These are phyloP conservation scores for Hericium erinaceus DNA, from an alignment of 768 basidiomycete genomes.

Conservation along the genomic window DNA sequence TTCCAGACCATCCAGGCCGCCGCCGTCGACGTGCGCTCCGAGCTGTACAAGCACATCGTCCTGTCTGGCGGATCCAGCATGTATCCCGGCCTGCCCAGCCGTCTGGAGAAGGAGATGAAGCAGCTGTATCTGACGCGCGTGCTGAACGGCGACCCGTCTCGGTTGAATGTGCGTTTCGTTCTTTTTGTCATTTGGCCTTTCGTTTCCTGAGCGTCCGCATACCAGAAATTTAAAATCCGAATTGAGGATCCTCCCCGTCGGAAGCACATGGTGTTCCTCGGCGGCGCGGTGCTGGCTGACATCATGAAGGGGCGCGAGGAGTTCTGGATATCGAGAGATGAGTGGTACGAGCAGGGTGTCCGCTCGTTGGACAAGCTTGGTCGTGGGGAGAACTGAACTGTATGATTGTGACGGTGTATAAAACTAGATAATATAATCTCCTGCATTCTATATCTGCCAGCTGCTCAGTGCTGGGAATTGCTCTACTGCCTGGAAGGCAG, in stretches of 20 bases:
- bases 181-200: background rate
- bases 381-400: conserved; percentile 37
- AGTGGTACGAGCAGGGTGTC: conserved; percentile 90
- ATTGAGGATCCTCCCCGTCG: conserved; percentile 97
- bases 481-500: too few species aligned
- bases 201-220: background rate
- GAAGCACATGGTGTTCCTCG: conserved; percentile 99
- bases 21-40: conserved; percentile 79
- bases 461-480: too few species aligned
- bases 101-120: conserved; percentile 99
- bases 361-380: conserved; percentile 81
- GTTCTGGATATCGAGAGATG: conserved; percentile 92
- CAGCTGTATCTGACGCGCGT: conserved; percentile 95
- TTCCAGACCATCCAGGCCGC: conserved; percentile 93
- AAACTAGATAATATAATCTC: conserved; percentile 1
- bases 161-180: conserved; percentile 65
- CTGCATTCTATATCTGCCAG: background rate
- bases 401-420: conserved; percentile 3
- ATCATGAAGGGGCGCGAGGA: conserved; percentile 94
- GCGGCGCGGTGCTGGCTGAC: conserved; percentile 95
- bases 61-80: conserved; percentile 97
- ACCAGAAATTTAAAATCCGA: conserved; percentile 96
- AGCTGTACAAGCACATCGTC: conserved; percentile 96
- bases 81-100: conserved; percentile 96
- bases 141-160: conserved; percentile 68